Percentiles rank a stretch among this genome's conserved stretches.
Evolutionary conservation across 768 basidiomycete genomes (phyloP).

Genomic region (Chalciporus chontae): DNA sequence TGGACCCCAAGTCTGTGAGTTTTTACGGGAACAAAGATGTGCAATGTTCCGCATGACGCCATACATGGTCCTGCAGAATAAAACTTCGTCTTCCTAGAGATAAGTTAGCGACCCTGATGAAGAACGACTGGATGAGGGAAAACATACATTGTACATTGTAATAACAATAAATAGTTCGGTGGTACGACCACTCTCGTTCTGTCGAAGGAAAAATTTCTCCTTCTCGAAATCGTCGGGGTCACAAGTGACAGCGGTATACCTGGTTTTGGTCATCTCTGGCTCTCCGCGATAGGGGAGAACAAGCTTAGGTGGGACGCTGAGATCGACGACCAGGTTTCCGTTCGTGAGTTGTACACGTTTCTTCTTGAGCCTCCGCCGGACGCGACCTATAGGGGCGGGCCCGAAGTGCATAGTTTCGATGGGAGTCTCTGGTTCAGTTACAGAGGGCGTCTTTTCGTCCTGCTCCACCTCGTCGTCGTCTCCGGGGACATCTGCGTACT

Average conservation of each 20-base stretch:
- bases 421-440: slow-evolving; percentile 48
- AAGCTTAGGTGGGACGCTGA: slow-evolving; percentile 81
- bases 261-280: slow-evolving; percentile 67
- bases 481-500: slow-evolving; percentile 25
- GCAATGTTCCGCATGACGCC: slow-evolving; percentile 91
- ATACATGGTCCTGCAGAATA: slow-evolving; percentile 91
- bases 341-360: slow-evolving; percentile 81
- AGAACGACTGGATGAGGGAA: not conserved
- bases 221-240: slow-evolving; percentile 90
- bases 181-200: slow-evolving; percentile 71
- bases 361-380: slow-evolving; percentile 71
- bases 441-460: slow-evolving; percentile 23
- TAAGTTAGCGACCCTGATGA: slow-evolving; percentile 13
- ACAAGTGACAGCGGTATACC: slow-evolving; percentile 89
- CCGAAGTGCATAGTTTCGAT: slow-evolving; percentile 80
- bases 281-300: slow-evolving; percentile 69
- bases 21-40: slow-evolving; percentile 79
- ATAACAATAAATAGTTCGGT: slow-evolving; percentile 94
- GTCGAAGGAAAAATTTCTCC: slow-evolving; percentile 80
- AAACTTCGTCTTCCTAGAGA: slow-evolving; percentile 75
- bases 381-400: slow-evolving; percentile 79
- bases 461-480: slow-evolving; percentile 19
- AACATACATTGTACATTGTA: slow-evolving; percentile 91
- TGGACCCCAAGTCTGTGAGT: slow-evolving; percentile 92
- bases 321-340: slow-evolving; percentile 84